Conservation (phyloP, 345 rosid genomes). For the Citrus australasica region DNA sequence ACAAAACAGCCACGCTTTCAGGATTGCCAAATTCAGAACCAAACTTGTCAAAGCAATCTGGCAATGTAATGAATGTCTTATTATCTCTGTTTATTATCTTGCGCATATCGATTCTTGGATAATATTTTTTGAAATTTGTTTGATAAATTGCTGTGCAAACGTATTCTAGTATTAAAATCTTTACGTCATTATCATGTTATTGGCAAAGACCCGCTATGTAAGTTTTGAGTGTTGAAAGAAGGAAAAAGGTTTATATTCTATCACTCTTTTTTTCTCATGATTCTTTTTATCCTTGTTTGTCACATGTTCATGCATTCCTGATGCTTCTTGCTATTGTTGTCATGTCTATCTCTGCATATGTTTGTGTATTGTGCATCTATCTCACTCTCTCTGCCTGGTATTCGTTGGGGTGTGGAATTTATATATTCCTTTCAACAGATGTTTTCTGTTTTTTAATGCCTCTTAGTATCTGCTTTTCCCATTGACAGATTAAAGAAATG, state of each 20-base stretch:
- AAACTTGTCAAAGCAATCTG: conserved; percentile 61
- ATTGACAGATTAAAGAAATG: conserved; percentile 73
- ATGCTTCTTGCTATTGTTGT: background rate
- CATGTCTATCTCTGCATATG: background rate
- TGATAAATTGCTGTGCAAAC: background rate
- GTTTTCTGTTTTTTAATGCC: conserved; percentile 3
- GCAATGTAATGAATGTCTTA: conserved; percentile 55
- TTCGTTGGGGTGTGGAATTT: background rate
- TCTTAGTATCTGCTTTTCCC: background rate
- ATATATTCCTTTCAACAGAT: background rate
- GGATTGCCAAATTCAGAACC: conserved; percentile 49
- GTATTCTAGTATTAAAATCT: background rate
- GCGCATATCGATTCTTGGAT: background rate
- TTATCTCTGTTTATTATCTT: background rate
- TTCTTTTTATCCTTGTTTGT: background rate
- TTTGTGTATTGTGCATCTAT: background rate
- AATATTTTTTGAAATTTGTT: background rate
- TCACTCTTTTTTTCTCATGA: background rate
- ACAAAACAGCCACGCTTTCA: conserved; percentile 31
- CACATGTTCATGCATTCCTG: background rate
- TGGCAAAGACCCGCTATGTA: background rate
- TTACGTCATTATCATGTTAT: background rate
- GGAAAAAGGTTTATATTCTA: background rate
- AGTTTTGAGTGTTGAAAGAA: background rate
- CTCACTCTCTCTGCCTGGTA: background rate